Conservation (phyloP, 2,329 filamentous ascomycete species). For the Raffaelea albimanens region DNA sequence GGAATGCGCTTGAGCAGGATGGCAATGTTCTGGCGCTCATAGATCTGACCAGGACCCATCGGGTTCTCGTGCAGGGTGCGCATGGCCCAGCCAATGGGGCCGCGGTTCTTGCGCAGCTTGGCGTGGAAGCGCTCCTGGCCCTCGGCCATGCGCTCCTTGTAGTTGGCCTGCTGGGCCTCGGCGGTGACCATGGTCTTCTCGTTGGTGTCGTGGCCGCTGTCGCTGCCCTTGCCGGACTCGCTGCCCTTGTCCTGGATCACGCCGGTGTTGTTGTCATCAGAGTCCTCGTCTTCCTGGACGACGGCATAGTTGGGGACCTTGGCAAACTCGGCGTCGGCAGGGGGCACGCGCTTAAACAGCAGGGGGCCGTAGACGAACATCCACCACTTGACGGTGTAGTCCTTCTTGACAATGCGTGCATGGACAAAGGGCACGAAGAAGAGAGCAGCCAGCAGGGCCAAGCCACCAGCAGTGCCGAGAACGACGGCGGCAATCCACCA, state of each 20-base stretch:
- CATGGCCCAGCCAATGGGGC: conserved; percentile 77
- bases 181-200: conserved; percentile 25
- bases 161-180: conserved; percentile 43
- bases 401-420: conserved; percentile 58
- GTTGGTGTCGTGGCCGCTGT: conserved; percentile 11
- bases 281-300: conserved; percentile 52
- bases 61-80: conserved; percentile 65
- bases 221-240: conserved; percentile 4
- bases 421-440: conserved; percentile 69
- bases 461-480: conserved; percentile 51
- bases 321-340: conserved; percentile 41
- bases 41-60: conserved; percentile 61
- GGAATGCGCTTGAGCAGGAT: conserved; percentile 56
- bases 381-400: conserved; percentile 55
- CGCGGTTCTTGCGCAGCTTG: conserved; percentile 50
- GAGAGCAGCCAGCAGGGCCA: conserved; percentile 49
- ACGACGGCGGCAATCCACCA: conserved; percentile 61
- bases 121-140: conserved; percentile 50
- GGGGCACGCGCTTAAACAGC: conserved; percentile 49
- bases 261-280: conserved; percentile 16
- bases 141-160: conserved; percentile 52
- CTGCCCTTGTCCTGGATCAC: conserved; percentile 8
- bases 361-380: conserved; percentile 53
- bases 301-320: conserved; percentile 69
- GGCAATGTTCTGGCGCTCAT: conserved; percentile 64